phyloP scores from a whole-genome alignment of 768 basidiomycete genomes.

The Boletus bicolor region DNA sequence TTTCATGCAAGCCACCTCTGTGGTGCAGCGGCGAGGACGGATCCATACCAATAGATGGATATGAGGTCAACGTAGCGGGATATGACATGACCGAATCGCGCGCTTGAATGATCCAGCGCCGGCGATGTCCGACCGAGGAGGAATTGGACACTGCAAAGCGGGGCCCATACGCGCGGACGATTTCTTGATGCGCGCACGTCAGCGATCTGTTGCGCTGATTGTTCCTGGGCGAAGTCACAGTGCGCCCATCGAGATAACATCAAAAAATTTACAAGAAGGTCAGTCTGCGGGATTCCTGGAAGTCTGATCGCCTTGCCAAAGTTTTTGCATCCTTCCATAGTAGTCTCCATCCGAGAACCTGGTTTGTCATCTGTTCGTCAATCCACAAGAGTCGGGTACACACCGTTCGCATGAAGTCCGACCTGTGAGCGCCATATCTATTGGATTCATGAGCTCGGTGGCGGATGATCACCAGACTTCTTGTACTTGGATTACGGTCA shows the following conservation, averaged over 20 bases:
- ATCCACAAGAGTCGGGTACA: neutral
- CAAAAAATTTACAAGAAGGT: slow-evolving; percentile 17
- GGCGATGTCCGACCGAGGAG: neutral
- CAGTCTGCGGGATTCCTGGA: slow-evolving; percentile 6
- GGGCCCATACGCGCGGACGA: neutral
- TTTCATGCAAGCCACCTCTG: neutral
- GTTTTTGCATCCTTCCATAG: neutral
- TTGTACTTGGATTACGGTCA: slow-evolving; percentile 1
- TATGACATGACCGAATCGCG: neutral
- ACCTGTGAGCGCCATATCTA: neutral
- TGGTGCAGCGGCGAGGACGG: neutral
- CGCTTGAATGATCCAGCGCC: neutral
- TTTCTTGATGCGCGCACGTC: slow-evolving; percentile 1
- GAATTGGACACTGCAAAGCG: neutral
- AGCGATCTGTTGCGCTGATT: slow-evolving; percentile 18
- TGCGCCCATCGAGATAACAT: slow-evolving; percentile 16
- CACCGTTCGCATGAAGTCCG: neutral
- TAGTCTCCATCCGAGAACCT: neutral
- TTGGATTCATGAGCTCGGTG: slow-evolving; percentile 14
- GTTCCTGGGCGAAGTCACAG: slow-evolving; percentile 20
- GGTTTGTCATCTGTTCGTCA: neutral
- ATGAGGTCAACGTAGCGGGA: neutral
- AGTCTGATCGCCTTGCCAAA: slow-evolving; percentile 14
- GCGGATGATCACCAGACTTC: slow-evolving; percentile 14
- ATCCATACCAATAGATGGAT: neutral